A percentile compares a stretch with the other conserved stretches of the same genome.
These are phyloP conservation scores for Melaleuca quinquenervia DNA, from an alignment of 345 rosid species.

Conservation along the genomic window DNA sequence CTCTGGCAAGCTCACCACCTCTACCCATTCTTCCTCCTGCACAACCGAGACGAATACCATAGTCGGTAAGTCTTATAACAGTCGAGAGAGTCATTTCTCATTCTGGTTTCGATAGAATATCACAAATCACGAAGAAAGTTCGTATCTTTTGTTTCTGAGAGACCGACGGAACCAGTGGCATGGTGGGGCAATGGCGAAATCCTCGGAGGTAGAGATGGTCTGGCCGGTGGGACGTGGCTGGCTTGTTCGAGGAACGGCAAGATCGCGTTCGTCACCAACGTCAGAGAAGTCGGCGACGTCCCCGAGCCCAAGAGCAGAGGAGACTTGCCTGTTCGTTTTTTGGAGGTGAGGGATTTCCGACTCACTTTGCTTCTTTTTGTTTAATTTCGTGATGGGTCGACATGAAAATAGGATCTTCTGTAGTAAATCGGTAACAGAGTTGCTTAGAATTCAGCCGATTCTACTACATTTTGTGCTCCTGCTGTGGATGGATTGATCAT, in stretches of 20 bases:
- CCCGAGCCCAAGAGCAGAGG: slow-evolving; percentile 50
- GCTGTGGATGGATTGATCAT: not conserved
- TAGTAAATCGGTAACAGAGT: not conserved
- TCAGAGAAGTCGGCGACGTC: slow-evolving; percentile 26
- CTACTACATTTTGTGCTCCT: not conserved
- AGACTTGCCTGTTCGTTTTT: slow-evolving; percentile 56
- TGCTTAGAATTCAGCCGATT: not conserved
- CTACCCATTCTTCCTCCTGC: slow-evolving; percentile 52
- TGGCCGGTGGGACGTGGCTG: slow-evolving; percentile 80
- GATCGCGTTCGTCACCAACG: slow-evolving; percentile 65
- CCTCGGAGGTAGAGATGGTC: slow-evolving; percentile 62
- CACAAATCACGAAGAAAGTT: not conserved
- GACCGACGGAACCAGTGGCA: slow-evolving; percentile 54
- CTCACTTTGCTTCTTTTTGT: slow-evolving; percentile 6
- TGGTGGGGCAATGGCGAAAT: slow-evolving; percentile 63
- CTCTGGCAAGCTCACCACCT: slow-evolving; percentile 67
- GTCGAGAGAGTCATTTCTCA: not conserved
- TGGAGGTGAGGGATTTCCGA: slow-evolving; percentile 22
- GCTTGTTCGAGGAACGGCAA: slow-evolving; percentile 52
- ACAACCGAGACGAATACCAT: slow-evolving; percentile 71
- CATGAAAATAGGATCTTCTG: not conserved
- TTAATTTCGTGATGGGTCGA: not conserved
- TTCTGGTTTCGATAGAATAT: not conserved
- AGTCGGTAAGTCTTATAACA: slow-evolving; percentile 21
- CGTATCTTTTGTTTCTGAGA: slow-evolving; percentile 1